phyloP scores from a whole-genome alignment of 2,329 filamentous ascomycete genomes.

The Aspergillus ustus region DNA sequence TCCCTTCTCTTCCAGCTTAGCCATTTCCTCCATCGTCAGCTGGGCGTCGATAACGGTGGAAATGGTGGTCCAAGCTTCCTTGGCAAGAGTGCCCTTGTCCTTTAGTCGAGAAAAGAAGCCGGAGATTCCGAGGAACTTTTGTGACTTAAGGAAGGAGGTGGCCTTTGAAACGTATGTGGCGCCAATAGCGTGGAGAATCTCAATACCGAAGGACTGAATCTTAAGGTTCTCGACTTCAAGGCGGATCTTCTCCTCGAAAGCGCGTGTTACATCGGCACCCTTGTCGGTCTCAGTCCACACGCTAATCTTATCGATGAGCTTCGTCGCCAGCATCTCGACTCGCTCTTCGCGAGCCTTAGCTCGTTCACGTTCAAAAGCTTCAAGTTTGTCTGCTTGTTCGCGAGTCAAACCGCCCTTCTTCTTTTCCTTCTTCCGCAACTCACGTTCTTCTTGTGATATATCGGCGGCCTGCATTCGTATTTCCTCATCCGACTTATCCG shows the following conservation, averaged over 20 bases:
- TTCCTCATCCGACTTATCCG: constrained; percentile 84
- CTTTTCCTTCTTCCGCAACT: constrained; percentile 79
- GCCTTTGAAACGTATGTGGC: constrained; percentile 88
- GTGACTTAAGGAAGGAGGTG: constrained; percentile 84
- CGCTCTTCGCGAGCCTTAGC: constrained; percentile 84
- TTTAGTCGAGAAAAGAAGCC: constrained; percentile 94
- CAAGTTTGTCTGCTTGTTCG: constrained; percentile 90
- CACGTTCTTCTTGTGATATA: constrained; percentile 74
- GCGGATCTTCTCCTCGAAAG: constrained; percentile 92
- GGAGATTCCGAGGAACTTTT: constrained; percentile 94
- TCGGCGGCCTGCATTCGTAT: constrained; percentile 67
- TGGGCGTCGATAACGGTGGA: constrained; percentile 95
- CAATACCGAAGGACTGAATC: constrained; percentile 97
- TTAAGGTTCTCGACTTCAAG: constrained; percentile 97
- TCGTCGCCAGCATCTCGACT: constrained; percentile 79
- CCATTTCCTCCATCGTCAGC: constrained; percentile 99
- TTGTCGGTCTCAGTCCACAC: constrained; percentile 99
- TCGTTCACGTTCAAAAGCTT: constrained; percentile 85
- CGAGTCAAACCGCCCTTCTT: constrained; percentile 85
- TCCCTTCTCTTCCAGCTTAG: constrained; percentile 88
- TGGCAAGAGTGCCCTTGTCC: constrained; percentile 95
- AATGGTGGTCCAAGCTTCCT: constrained; percentile 99
- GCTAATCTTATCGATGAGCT: constrained; percentile 85
- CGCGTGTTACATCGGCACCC: constrained; percentile 76
- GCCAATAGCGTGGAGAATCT: constrained; percentile 94